These are phyloP conservation scores for Phytophthora niederhauseri DNA, from an alignment of 352 stramenopile genomes.

Conservation along the genomic window DNA sequence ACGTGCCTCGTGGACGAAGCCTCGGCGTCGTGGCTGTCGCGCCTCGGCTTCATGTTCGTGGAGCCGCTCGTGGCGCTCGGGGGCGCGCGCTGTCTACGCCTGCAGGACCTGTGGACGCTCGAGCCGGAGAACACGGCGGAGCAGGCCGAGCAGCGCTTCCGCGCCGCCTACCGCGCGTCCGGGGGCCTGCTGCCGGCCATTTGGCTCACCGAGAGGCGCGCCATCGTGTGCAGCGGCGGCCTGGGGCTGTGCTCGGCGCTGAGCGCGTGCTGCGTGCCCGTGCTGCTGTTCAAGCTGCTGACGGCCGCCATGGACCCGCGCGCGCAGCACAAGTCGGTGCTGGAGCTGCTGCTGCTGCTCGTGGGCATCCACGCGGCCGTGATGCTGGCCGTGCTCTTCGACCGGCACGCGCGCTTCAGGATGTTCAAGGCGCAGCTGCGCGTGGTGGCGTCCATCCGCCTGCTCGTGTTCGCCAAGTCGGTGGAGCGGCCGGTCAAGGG, in stretches of 20 bases:
- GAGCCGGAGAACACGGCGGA: constrained; percentile 33
- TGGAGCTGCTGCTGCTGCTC: constrained; percentile 37
- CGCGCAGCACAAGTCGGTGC: constrained; percentile 6
- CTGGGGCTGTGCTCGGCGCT: constrained; percentile 30
- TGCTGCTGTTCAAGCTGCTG: constrained; percentile 43
- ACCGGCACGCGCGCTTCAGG: constrained; percentile 36
- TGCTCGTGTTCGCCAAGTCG: constrained; percentile 46
- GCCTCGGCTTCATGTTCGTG: constrained; percentile 45
- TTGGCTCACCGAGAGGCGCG: constrained; percentile 37
- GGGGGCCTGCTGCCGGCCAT: constrained; percentile 24
- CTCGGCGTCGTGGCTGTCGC: constrained; percentile 32
- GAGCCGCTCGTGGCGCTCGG: constrained; percentile 40
- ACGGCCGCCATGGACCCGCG: constrained; percentile 31
- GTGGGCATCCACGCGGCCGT: constrained; percentile 35
- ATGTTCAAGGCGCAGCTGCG: constrained; percentile 44
- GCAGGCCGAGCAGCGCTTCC: constrained; percentile 34
- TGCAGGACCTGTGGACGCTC: constrained; percentile 45
- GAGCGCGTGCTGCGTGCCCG: constrained; percentile 25
- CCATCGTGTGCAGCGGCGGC: constrained; percentile 28
- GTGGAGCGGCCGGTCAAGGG: constrained; percentile 37
- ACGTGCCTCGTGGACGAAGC: constrained; percentile 19
- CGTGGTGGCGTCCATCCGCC: constrained; percentile 41
- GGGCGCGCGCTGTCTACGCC: constrained; percentile 14
- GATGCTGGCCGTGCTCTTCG: constrained; percentile 38
- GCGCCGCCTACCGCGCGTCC: constrained; percentile 32